These are phyloP conservation scores for Calonectria leucothoes DNA, from an alignment of 2,329 filamentous ascomycete species.

Conservation along the genomic window DNA sequence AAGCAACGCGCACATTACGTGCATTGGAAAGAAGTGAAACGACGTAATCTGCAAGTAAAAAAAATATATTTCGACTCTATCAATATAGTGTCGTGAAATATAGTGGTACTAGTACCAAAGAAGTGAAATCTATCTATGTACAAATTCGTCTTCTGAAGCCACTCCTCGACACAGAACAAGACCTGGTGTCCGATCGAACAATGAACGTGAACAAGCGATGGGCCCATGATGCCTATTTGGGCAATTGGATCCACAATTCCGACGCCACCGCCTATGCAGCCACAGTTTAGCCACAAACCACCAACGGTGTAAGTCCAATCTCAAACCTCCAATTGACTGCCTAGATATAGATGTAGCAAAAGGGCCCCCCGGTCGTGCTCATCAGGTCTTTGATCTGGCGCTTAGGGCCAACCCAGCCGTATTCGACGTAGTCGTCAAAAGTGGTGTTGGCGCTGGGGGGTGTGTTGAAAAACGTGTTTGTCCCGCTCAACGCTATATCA, in stretches of 20 bases:
- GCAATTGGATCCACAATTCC: too few species aligned
- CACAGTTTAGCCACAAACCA: too few species aligned
- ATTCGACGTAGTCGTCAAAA: slow-evolving; percentile 41
- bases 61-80: slow-evolving; percentile 12
- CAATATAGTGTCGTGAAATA: slow-evolving; percentile 10
- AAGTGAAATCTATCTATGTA: slow-evolving; percentile 3
- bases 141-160: neutral
- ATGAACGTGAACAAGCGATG: too few species aligned
- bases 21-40: neutral
- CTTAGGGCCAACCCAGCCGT: slow-evolving; percentile 38
- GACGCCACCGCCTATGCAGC: too few species aligned
- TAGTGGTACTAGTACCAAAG: slow-evolving; percentile 1
- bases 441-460: slow-evolving; percentile 38
- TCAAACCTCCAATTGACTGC: neutral
- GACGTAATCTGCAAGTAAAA: slow-evolving; percentile 4
- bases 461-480: slow-evolving; percentile 40
- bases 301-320: too few species aligned
- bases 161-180: neutral
- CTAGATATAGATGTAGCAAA: slow-evolving; percentile 49
- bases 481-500: slow-evolving; percentile 34
- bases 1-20: neutral
- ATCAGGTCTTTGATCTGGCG: slow-evolving; percentile 46
- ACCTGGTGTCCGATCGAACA: too few species aligned
- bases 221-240: too few species aligned
- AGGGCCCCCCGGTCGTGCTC: slow-evolving; percentile 47